phyloP scores from a whole-genome alignment of 345 rosid species.

The Dovyalis caffra region DNA sequence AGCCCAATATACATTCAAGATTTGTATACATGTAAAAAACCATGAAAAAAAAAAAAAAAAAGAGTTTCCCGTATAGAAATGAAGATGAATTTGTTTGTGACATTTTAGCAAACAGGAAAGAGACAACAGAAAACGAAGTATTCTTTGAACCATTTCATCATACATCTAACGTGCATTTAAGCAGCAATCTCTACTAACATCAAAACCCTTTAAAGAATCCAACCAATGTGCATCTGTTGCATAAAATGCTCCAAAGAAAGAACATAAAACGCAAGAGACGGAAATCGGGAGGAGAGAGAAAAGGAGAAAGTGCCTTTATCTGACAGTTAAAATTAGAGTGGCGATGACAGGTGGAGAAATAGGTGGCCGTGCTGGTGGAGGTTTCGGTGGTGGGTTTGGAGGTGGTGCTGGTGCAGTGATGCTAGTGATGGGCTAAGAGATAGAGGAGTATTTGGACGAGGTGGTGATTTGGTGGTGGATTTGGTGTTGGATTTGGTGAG shows the following conservation, averaged over 20 bases:
- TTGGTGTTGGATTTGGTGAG: too few relatives aligned
- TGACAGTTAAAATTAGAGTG: background rate
- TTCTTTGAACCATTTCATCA: slow-evolving; percentile 18
- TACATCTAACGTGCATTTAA: slow-evolving; percentile 6
- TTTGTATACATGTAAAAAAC: background rate
- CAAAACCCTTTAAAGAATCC: background rate
- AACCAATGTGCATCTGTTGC: background rate
- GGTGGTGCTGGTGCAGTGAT: too few relatives aligned
- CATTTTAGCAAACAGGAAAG: background rate
- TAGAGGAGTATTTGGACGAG: too few relatives aligned
- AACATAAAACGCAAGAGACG: background rate
- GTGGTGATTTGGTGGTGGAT: too few relatives aligned
- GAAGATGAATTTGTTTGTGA: background rate
- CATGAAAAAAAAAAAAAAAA: too few relatives aligned
- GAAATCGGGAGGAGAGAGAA: too few relatives aligned
- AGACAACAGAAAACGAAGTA: background rate
- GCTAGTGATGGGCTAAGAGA: too few relatives aligned
- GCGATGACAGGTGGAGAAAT: background rate
- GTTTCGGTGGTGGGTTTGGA: too few relatives aligned
- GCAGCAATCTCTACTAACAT: background rate
- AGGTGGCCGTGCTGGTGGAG: too few relatives aligned
- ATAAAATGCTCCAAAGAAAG: background rate
- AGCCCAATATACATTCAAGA: background rate
- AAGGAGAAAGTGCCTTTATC: background rate
- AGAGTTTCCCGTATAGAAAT: background rate